Evolutionary conservation across 257 asterid genomes (phyloP), one percentile per base, ranked within the genome.

Genomic region (Gardenia jasminoides): DNA sequence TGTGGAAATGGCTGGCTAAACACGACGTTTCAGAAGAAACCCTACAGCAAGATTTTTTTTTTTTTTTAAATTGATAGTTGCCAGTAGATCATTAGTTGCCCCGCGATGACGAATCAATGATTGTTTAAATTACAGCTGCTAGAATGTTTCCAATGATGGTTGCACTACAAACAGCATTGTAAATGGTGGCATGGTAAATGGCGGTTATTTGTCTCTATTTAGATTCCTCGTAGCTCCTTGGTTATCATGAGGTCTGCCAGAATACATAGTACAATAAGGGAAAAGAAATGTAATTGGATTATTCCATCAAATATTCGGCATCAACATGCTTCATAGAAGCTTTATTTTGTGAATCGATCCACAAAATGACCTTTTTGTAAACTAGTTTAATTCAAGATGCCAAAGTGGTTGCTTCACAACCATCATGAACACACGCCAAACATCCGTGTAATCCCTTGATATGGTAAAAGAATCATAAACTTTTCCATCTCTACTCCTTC

Each of bases 401-500:
- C 56, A 85, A 75, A 47, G 93, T 92, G 67, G 93, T 85, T 56
- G 89, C 44, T 77, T 89, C 94, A 83, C 98, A 93, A 31, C 91
- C 88, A 86, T 89, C 97, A 73, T 83, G 92, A 46, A 92, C 96
- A 64, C 97, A 93, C 0, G 97, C 97, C 52, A 93, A 83, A 92
- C 97, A 80, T 93, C 97, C 81, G 82, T 88, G 58, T 93, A 92
- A 79, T 92, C 96, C 83, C 98, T 90, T 3, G 93, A 89, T 52
- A 93, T 82, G 54, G 97, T 89, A 88, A 93, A 93, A 17, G 93
- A 93, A 81, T 93, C 98, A 50, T 92, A 87, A 13, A 93, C 97
- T 50, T 89, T 82, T 10, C 97, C 98, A 50, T 93, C 93, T 2
- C 88, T 83, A 73, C 96, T 93, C 88, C n/a, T 89, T 93, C 88